These are phyloP conservation scores for Hericium rajendrae DNA, from an alignment of 768 basidiomycete genomes.

Conservation along the genomic window DNA sequence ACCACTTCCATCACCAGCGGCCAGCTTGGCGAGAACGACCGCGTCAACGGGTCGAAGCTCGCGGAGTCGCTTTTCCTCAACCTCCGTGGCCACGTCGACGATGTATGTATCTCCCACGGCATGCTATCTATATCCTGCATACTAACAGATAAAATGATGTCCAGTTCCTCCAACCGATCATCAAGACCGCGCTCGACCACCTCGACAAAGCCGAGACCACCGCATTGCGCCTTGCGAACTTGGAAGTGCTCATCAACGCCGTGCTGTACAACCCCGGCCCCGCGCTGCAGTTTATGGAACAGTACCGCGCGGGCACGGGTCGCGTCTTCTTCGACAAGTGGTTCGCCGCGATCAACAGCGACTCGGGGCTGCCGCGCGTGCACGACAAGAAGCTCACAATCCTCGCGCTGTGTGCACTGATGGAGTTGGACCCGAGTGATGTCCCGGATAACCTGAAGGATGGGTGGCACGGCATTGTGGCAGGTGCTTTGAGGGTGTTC, in stretches of 20 bases:
- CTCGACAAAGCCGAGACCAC: conserved; percentile 55
- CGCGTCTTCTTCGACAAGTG: conserved; percentile 78
- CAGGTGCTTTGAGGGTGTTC: conserved; percentile 62
- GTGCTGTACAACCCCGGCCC: conserved; percentile 78
- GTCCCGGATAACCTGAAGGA: conserved; percentile 54
- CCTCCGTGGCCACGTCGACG: conserved; percentile 67
- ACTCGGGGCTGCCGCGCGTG: conserved; percentile 62
- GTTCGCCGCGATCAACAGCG: conserved; percentile 63
- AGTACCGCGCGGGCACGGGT: conserved; percentile 43
- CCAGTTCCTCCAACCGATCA: conserved; percentile 57
- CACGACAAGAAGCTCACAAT: conserved; percentile 86
- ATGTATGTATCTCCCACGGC: conserved; percentile 36
- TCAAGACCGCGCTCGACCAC: conserved; percentile 49
- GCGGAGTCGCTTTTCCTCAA: conserved; percentile 78
- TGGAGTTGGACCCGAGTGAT: conserved; percentile 53
- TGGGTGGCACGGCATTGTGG: conserved; percentile 71
- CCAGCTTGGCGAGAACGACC: conserved; percentile 76
- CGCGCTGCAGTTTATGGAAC: conserved; percentile 68
- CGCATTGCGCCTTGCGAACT: conserved; percentile 62
- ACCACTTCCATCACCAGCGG: conserved; percentile 58
- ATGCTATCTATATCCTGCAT: background rate
- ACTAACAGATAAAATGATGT: conserved; percentile 1
- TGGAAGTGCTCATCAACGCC: conserved; percentile 76
- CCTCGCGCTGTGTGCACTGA: conserved; percentile 61
- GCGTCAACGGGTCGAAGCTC: conserved; percentile 76